A percentile compares a stretch with the other conserved stretches of the same genome.
Evolutionary conservation across 176 grass and related monocot genomes (phyloP).

Genomic region (Phyllostachys edulis): DNA sequence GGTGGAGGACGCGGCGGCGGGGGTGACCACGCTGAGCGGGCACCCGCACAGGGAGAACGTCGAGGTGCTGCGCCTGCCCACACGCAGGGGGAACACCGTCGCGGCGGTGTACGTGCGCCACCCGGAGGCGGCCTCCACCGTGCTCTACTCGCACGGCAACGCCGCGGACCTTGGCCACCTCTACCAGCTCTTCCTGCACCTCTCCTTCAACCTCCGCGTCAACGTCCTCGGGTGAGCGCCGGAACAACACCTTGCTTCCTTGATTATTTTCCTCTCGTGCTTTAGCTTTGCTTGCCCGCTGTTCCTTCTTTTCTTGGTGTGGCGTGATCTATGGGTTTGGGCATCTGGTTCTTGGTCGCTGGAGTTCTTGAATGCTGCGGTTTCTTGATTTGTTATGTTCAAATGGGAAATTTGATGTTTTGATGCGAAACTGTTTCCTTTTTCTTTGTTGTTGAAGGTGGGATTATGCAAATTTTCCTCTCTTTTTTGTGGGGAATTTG

Average conservation of each 20-base stretch:
- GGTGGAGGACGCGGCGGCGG: slow-evolving; percentile 47
- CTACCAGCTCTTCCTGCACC: slow-evolving; percentile 88
- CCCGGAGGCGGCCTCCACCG: slow-evolving; percentile 64
- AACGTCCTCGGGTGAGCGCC: slow-evolving; percentile 71
- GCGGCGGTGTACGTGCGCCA: slow-evolving; percentile 77
- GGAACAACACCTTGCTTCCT: background rate
- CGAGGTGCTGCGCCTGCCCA: slow-evolving; percentile 73
- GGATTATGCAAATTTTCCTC: slow-evolving; percentile 9
- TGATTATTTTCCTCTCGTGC: background rate
- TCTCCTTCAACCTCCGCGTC: slow-evolving; percentile 83
- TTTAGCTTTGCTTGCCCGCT: background rate
- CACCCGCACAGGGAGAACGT: slow-evolving; percentile 83
- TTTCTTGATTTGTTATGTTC: slow-evolving; percentile 7
- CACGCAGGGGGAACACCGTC: slow-evolving; percentile 55
- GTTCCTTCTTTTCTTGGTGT: background rate
- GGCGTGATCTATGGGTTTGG: slow-evolving; percentile 6
- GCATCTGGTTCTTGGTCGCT: background rate
- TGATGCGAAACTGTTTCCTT: slow-evolving; percentile 14
- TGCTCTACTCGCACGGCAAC: slow-evolving; percentile 93
- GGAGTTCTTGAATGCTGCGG: background rate
- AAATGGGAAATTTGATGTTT: slow-evolving; percentile 9
- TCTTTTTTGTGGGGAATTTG: background rate
- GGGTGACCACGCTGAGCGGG: slow-evolving; percentile 60
- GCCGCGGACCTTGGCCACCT: slow-evolving; percentile 91
- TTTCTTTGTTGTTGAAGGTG: background rate